These are phyloP conservation scores for Pyricularia pennisetigena DNA, from an alignment of 2,329 filamentous ascomycete species.

Conservation along the genomic window DNA sequence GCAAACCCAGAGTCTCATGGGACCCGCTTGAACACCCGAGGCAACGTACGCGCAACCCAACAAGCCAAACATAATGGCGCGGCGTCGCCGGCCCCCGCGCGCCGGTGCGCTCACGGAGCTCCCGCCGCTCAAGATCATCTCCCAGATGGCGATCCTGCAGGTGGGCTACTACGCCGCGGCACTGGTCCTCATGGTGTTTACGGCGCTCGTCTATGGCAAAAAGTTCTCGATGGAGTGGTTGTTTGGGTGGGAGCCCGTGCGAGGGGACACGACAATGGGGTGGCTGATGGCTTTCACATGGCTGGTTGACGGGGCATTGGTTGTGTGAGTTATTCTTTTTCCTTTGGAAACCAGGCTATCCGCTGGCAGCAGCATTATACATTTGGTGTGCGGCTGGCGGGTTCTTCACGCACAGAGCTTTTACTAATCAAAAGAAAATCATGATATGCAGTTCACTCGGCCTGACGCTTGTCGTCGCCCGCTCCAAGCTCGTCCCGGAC, in stretches of 20 bases:
- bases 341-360: not conserved
- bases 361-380: not conserved
- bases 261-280: slow-evolving; percentile 52
- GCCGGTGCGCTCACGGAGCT: slow-evolving; percentile 51
- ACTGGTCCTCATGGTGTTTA: slow-evolving; percentile 46
- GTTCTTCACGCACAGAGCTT: not conserved
- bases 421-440: not conserved
- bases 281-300: slow-evolving; percentile 50
- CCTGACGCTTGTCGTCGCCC: slow-evolving; percentile 72
- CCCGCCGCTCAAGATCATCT: slow-evolving; percentile 48
- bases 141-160: slow-evolving; percentile 49
- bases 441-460: slow-evolving; percentile 57
- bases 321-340: slow-evolving; percentile 28
- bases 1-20: not conserved
- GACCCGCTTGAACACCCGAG: not conserved
- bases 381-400: not conserved
- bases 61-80: slow-evolving; percentile 31
- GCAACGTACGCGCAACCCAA: not conserved
- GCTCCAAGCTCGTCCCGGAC: slow-evolving; percentile 90
- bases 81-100: slow-evolving; percentile 46
- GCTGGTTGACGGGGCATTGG: slow-evolving; percentile 44
- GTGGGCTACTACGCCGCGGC: slow-evolving; percentile 43
- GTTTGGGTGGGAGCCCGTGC: slow-evolving; percentile 47
- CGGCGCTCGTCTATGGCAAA: slow-evolving; percentile 45
- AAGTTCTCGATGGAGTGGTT: slow-evolving; percentile 43